Percentiles rank a stretch among this genome's conserved stretches.
These are phyloP conservation scores for Solanum tacnaense DNA, from an alignment of 257 asterid genomes.

Conservation along the genomic window DNA sequence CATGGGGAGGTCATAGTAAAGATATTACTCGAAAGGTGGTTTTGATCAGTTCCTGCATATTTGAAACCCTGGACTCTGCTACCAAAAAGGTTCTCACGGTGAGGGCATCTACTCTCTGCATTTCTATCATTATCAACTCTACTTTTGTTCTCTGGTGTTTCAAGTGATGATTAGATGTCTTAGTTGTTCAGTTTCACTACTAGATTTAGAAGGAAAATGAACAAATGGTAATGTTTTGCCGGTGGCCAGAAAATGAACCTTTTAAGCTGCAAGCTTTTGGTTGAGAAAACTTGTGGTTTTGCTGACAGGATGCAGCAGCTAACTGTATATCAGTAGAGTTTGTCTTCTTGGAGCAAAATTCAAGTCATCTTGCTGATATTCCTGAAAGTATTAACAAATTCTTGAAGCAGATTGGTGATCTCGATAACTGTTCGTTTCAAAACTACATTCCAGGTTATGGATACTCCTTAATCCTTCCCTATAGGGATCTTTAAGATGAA, in stretches of 20 bases:
- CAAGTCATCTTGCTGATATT: constrained; percentile 43
- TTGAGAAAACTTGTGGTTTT: constrained; percentile 11
- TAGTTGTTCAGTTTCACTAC: not conserved
- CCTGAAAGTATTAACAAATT: constrained; percentile 40
- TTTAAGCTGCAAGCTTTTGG: not conserved
- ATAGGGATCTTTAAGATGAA: not conserved
- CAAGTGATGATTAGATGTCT: not conserved
- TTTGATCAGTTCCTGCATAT: constrained; percentile 41
- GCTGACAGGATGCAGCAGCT: constrained; percentile 68
- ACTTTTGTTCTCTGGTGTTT: not conserved
- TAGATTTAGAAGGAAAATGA: not conserved
- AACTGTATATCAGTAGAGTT: constrained; percentile 58
- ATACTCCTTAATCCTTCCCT: not conserved
- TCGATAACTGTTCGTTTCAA: constrained; percentile 61
- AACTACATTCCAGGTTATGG: constrained; percentile 59
- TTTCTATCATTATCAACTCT: constrained; percentile 5
- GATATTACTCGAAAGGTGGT: constrained; percentile 53
- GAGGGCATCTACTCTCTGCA: constrained; percentile 27
- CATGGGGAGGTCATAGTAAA: constrained; percentile 43
- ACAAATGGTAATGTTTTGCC: not conserved
- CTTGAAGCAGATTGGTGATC: constrained; percentile 50
- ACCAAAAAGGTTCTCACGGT: constrained; percentile 60
- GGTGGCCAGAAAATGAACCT: not conserved
- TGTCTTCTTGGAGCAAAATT: constrained; percentile 49
- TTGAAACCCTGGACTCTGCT: constrained; percentile 41